Conservation (phyloP, 2,329 filamentous ascomycete genomes). For the Phialophora macrospora region DNA sequence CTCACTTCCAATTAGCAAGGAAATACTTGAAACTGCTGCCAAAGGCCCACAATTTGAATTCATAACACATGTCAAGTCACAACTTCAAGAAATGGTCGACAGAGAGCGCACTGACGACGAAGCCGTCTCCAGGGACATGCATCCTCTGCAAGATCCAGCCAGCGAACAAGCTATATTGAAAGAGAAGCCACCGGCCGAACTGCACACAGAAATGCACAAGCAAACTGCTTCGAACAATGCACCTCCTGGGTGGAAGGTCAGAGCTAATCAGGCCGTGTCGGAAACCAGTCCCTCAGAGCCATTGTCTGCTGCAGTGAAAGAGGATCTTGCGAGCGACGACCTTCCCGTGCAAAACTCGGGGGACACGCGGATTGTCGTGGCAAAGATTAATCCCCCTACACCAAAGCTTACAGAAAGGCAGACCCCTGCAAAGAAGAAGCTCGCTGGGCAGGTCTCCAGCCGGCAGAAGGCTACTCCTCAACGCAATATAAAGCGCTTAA, state of each 20-base stretch:
- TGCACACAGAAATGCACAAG: neutral
- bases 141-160: neutral
- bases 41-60: constrained; percentile 1
- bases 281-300: neutral
- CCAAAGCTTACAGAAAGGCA: neutral
- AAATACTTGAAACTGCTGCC: neutral
- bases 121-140: neutral
- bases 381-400: neutral
- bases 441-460: neutral
- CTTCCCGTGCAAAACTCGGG: neutral
- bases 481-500: constrained; percentile 14
- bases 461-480: constrained; percentile 11
- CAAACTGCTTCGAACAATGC: constrained; percentile 4
- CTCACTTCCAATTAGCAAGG: constrained; percentile 23
- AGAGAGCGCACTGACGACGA: constrained; percentile 8
- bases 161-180: neutral
- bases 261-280: neutral
- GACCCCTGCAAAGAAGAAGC: constrained; percentile 3
- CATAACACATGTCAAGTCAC: constrained; percentile 13
- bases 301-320: neutral
- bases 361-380: neutral
- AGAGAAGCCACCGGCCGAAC: neutral
- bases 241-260: neutral
- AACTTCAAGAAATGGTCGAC: constrained; percentile 19
- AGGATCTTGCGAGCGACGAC: neutral